These are phyloP conservation scores for Prunus kanzakura DNA, from an alignment of 306 rosid species.

Conservation along the genomic window DNA sequence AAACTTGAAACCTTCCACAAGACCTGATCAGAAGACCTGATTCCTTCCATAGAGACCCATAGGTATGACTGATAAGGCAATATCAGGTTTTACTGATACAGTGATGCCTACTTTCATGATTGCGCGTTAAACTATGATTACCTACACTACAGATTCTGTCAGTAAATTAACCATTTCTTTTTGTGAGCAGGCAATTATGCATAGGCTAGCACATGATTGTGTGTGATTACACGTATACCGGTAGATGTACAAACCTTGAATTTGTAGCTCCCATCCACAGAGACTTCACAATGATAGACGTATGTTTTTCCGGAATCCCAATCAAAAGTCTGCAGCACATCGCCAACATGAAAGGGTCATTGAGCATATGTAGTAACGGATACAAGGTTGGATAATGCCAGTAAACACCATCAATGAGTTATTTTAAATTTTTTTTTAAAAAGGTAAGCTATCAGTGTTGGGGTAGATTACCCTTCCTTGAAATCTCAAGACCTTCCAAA, in stretches of 20 bases:
- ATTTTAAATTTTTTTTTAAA: no score
- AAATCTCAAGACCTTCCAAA: background rate
- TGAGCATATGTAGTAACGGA: background rate
- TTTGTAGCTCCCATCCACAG: constrained; percentile 41
- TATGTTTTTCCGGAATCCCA: constrained; percentile 60
- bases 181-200: background rate
- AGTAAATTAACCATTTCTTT: background rate
- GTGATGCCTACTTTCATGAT: background rate
- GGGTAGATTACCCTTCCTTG: background rate
- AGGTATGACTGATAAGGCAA: background rate
- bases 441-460: background rate
- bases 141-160: background rate
- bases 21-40: background rate
- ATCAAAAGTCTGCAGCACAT: constrained; percentile 44
- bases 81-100: background rate
- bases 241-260: constrained; percentile 59
- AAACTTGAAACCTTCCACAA: background rate
- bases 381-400: background rate
- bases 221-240: background rate
- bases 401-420: background rate
- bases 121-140: background rate
- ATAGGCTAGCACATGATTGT: background rate
- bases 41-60: background rate
- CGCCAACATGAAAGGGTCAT: background rate
- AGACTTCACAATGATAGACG: constrained; percentile 56